A percentile compares a stretch with the other conserved stretches of the same genome.
These are phyloP conservation scores for Sporothrix curviconia DNA, from an alignment of 2,329 filamentous ascomycete species.

Conservation along the genomic window DNA sequence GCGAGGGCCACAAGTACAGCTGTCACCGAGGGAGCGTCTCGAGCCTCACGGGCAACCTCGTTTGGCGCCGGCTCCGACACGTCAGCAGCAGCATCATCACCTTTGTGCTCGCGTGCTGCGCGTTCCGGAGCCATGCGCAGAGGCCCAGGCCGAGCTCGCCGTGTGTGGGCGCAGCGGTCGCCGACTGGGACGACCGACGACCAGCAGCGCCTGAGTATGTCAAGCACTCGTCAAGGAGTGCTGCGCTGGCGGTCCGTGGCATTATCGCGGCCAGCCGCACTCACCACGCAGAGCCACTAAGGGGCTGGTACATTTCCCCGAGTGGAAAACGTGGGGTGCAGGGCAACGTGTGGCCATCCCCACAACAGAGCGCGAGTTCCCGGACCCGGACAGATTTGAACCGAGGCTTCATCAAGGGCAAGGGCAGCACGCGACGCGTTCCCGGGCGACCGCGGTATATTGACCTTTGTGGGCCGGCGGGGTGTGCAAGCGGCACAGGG, in stretches of 20 bases:
- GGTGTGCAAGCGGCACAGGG: conserved; percentile 48
- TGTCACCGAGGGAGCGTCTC: conserved; percentile 41
- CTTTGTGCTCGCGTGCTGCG: conserved; percentile 44
- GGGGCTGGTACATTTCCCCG: conserved; percentile 44
- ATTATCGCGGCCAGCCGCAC: conserved; percentile 46
- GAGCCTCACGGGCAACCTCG: conserved; percentile 40
- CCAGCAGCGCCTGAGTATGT: conserved; percentile 40
- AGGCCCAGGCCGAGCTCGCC: conserved; percentile 46
- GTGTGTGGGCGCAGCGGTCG: conserved; percentile 42
- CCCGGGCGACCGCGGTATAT: conserved; percentile 44
- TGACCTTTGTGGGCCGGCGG: conserved; percentile 52
- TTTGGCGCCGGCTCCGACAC: conserved; percentile 46
- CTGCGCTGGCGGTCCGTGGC: conserved; percentile 50
- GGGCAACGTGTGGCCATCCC: conserved; percentile 45
- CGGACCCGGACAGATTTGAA: conserved; percentile 39
- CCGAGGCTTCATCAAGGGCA: conserved; percentile 35
- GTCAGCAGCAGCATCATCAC: conserved; percentile 39
- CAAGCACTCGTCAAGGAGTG: conserved; percentile 49
- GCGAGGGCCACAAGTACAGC: conserved; percentile 40
- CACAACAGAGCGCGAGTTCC: conserved; percentile 41
- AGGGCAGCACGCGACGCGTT: conserved; percentile 37
- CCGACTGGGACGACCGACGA: conserved; percentile 41
- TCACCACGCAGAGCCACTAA: conserved; percentile 43
- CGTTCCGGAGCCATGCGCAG: conserved; percentile 39
- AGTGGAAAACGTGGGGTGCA: conserved; percentile 44